Evolutionary conservation across 1,284 basidiomycete species (phyloP).

Genomic region (Ustilago hordei): DNA sequence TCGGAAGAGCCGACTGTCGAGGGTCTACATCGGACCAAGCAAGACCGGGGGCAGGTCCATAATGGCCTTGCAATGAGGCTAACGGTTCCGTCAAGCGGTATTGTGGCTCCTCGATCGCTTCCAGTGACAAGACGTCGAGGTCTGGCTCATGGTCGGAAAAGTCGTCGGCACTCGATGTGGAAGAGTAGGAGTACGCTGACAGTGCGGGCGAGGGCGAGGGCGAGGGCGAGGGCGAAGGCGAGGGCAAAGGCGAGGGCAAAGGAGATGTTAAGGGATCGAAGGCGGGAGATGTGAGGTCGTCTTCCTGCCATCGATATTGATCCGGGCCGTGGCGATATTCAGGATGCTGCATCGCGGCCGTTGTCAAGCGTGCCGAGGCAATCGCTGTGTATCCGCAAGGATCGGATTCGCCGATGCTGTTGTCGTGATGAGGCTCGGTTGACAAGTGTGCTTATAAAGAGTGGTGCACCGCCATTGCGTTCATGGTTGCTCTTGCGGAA

Average conservation of each 20-base stretch:
- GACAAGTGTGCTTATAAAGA: neutral
- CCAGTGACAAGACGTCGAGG: slow-evolving; percentile 45
- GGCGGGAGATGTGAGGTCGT: slow-evolving; percentile 15
- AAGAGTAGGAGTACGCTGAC: slow-evolving; percentile 52
- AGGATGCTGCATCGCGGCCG: slow-evolving; percentile 16
- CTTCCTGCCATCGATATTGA: slow-evolving; percentile 13
- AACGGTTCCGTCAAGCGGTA: slow-evolving; percentile 23
- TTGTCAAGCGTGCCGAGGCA: neutral
- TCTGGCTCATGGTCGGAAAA: slow-evolving; percentile 48
- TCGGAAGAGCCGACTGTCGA: slow-evolving; percentile 24
- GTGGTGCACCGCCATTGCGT: neutral
- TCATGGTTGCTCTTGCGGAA: neutral
- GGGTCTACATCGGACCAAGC: slow-evolving; percentile 23
- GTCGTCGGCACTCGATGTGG: slow-evolving; percentile 38
- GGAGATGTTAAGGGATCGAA: slow-evolving; percentile 36
- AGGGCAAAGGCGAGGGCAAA: slow-evolving; percentile 48
- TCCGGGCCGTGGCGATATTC: slow-evolving; percentile 18
- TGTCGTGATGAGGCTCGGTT: neutral
- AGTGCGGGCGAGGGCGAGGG: slow-evolving; percentile 52
- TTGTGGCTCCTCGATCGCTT: slow-evolving; percentile 50
- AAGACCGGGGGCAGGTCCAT: slow-evolving; percentile 3
- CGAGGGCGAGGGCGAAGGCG: slow-evolving; percentile 49
- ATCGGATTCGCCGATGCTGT: neutral
- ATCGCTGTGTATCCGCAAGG: neutral
- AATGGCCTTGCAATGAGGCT: neutral